A percentile compares a stretch with the other conserved stretches of the same genome.
Evolutionary conservation across 805 yeast species (phyloP).

Genomic region (Jamesozyma lodderae): DNA sequence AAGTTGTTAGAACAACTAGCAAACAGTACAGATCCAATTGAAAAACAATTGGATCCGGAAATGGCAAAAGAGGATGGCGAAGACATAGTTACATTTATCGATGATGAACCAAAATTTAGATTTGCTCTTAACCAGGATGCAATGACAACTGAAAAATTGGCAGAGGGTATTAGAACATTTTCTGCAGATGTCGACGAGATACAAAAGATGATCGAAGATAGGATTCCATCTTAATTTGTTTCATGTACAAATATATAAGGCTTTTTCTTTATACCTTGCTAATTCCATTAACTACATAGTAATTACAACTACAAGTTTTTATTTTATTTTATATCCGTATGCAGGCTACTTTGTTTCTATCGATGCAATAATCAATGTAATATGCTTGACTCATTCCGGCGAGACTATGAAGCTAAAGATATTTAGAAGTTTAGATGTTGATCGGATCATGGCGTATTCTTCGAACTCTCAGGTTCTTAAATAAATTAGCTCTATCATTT

Average conservation of each 20-base stretch:
- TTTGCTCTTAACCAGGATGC: slow-evolving; percentile 88
- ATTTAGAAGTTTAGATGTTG: background rate
- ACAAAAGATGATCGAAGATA: slow-evolving; percentile 54
- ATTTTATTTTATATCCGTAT: too few species aligned
- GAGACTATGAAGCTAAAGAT: too few species aligned
- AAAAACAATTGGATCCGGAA: slow-evolving; percentile 65
- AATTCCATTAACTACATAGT: too few species aligned
- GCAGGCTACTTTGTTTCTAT: too few species aligned
- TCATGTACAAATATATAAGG: too few species aligned
- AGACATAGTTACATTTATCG: slow-evolving; percentile 67
- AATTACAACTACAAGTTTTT: too few species aligned
- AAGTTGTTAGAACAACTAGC: slow-evolving; percentile 76
- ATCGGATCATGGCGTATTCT: slow-evolving; percentile 10
- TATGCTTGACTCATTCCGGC: too few species aligned
- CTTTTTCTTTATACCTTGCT: too few species aligned
- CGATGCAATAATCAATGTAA: too few species aligned
- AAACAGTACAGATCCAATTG: slow-evolving; percentile 67
- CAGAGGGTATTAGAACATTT: slow-evolving; percentile 97
- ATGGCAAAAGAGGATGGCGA: slow-evolving; percentile 41
- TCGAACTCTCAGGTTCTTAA: slow-evolving; percentile 7
- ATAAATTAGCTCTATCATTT: too few species aligned
- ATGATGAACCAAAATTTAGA: slow-evolving; percentile 87
- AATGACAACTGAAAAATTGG: slow-evolving; percentile 95
- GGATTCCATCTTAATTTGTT: too few species aligned
- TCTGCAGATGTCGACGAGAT: slow-evolving; percentile 92